phyloP scores from a whole-genome alignment of 73 alveolate genomes.

The Loxodes magnus region DNA sequence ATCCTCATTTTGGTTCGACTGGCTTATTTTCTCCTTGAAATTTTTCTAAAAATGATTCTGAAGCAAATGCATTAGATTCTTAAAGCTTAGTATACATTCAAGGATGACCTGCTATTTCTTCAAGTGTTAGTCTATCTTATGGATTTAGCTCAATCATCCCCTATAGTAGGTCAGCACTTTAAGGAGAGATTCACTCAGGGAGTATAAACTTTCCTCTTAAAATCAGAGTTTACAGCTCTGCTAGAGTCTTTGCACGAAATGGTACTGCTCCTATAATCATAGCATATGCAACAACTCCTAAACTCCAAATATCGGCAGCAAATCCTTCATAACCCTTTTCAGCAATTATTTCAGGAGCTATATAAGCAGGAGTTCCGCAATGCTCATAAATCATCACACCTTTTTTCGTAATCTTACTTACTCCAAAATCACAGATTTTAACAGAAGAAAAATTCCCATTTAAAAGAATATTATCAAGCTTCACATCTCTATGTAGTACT shows the following conservation, averaged over 20 bases:
- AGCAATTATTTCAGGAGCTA: constrained; percentile 78
- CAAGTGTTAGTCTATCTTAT: constrained; percentile 49
- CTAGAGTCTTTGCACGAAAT: constrained; percentile 61
- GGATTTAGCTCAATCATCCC: constrained; percentile 67
- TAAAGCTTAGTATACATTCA: constrained; percentile 49
- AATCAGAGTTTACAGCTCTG: constrained; percentile 55
- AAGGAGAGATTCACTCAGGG: constrained; percentile 53
- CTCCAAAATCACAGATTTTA: constrained; percentile 88
- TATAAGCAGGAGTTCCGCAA: constrained; percentile 85
- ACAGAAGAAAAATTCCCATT: constrained; percentile 41
- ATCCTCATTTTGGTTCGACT: too few relatives aligned
- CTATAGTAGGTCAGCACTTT: constrained; percentile 49
- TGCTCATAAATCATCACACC: constrained; percentile 57
- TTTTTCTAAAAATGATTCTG: too few relatives aligned
- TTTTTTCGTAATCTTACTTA: constrained; percentile 49
- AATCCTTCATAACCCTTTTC: constrained; percentile 67
- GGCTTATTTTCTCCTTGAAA: too few relatives aligned
- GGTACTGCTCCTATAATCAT: constrained; percentile 84
- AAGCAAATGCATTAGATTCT: background rate
- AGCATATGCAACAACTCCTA: constrained; percentile 79
- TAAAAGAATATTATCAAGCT: constrained; percentile 73
- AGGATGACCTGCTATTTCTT: constrained; percentile 54
- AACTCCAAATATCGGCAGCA: constrained; percentile 76
- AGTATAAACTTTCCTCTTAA: constrained; percentile 44
- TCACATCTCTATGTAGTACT: constrained; percentile 75